A percentile compares a stretch with the other conserved stretches of the same genome.
Evolutionary conservation across 1,139 yeast species (phyloP).

Genomic region (Diutina neorugosa): DNA sequence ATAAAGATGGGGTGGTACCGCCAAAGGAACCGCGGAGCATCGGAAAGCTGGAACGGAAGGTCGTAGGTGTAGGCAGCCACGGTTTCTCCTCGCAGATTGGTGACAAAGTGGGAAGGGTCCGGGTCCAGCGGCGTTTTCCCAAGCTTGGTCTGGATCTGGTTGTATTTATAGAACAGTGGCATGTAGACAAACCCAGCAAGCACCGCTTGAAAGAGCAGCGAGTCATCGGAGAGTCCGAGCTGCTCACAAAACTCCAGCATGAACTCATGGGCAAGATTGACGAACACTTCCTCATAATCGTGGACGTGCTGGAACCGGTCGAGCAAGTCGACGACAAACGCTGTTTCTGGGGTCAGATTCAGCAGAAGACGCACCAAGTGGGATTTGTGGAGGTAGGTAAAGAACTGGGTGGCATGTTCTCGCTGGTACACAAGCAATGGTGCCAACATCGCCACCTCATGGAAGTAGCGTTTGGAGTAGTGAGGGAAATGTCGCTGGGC

Average conservation of each 20-base stretch:
- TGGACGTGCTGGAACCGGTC: slow-evolving; percentile 28
- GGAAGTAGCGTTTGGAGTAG: slow-evolving; percentile 24
- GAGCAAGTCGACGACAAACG: slow-evolving; percentile 31
- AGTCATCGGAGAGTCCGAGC: slow-evolving; percentile 53
- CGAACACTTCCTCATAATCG: slow-evolving; percentile 19
- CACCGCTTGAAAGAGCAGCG: slow-evolving; percentile 56
- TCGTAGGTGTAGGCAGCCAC: slow-evolving; percentile 13
- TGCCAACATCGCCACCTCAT: slow-evolving; percentile 43
- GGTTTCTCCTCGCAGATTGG: not conserved
- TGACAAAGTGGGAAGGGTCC: not conserved
- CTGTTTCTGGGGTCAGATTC: slow-evolving; percentile 13
- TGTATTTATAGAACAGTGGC: slow-evolving; percentile 61
- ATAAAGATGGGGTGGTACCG: slow-evolving; percentile 77
- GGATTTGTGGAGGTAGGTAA: slow-evolving; percentile 11
- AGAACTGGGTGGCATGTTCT: slow-evolving; percentile 9
- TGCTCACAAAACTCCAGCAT: slow-evolving; percentile 57
- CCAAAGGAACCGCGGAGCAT: slow-evolving; percentile 27
- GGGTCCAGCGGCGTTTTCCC: slow-evolving; percentile 4
- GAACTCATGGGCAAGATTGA: slow-evolving; percentile 36
- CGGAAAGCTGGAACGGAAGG: slow-evolving; percentile 33
- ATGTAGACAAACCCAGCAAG: slow-evolving; percentile 63
- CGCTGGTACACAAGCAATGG: slow-evolving; percentile 29
- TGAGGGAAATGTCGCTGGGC: slow-evolving; percentile 41
- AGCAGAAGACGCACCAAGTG: slow-evolving; percentile 7
- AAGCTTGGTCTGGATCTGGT: slow-evolving; percentile 32